These are phyloP conservation scores for Picocystis salinarum DNA, from an alignment of 139 green algal genomes.

Conservation along the genomic window DNA sequence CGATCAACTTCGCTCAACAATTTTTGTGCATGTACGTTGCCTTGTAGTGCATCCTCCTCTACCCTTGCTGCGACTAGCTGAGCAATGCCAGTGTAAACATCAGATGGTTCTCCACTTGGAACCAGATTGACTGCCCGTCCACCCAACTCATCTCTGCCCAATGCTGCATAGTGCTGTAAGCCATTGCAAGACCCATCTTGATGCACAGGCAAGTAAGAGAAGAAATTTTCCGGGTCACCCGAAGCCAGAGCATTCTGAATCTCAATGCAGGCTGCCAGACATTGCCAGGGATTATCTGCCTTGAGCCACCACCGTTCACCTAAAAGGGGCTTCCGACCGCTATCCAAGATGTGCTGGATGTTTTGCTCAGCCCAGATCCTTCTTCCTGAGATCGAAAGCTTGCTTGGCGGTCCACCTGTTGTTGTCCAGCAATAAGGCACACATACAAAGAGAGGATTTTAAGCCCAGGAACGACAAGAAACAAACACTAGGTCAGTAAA, in stretches of 20 bases:
- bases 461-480: too few species aligned
- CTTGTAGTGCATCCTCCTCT: constrained; percentile 2
- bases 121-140: constrained; percentile 68
- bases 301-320: constrained; percentile 46
- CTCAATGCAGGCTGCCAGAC: constrained; percentile 76
- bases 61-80: background rate
- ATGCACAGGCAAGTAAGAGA: constrained; percentile 56
- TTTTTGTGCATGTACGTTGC: constrained; percentile 2
- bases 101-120: constrained; percentile 28
- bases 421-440: too few species aligned
- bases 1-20: constrained; percentile 49
- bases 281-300: constrained; percentile 76
- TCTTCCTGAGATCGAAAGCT: too few species aligned
- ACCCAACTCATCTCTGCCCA: constrained; percentile 56
- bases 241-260: constrained; percentile 36
- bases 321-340: constrained; percentile 25
- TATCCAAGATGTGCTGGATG: too few species aligned
- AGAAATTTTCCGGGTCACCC: constrained; percentile 39
- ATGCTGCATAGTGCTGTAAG: constrained; percentile 44
- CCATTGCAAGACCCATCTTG: constrained; percentile 94
- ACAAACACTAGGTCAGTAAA: too few species aligned
- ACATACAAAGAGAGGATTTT: too few species aligned
- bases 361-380: too few species aligned
- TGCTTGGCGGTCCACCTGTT: too few species aligned
- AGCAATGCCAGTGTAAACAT: constrained; percentile 66